These are phyloP conservation scores for Cytospora schulzeri DNA, from an alignment of 2,329 filamentous ascomycete genomes.

Conservation along the genomic window DNA sequence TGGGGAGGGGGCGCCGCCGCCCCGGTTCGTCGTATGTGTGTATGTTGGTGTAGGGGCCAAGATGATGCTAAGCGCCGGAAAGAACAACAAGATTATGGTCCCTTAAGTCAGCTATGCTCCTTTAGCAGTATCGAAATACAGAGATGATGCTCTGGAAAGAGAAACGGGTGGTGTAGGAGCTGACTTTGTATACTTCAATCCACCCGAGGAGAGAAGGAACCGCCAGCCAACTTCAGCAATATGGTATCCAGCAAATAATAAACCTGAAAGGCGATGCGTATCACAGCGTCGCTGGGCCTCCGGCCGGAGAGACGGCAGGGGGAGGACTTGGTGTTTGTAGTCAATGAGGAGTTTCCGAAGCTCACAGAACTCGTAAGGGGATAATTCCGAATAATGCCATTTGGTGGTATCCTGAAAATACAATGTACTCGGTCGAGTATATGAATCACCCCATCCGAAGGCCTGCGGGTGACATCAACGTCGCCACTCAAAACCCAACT, in stretches of 20 bases:
- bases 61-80: conserved; percentile 17
- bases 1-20: conserved; percentile 14
- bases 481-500: conserved; percentile 1
- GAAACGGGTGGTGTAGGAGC: too few species aligned
- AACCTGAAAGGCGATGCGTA: too few species aligned
- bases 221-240: too few species aligned
- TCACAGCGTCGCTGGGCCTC: too few species aligned
- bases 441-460: background rate
- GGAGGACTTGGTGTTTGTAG: background rate
- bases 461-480: background rate
- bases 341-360: background rate
- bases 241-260: too few species aligned
- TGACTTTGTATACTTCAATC: too few species aligned
- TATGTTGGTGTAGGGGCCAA: conserved; percentile 6
- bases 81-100: background rate
- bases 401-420: conserved; percentile 5
- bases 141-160: background rate
- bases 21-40: background rate
- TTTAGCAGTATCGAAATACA: background rate
- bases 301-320: too few species aligned
- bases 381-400: background rate
- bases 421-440: background rate
- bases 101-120: background rate
- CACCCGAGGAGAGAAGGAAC: too few species aligned
- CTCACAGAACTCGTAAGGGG: too few species aligned